Percentiles rank a stretch among this genome's conserved stretches.
These are phyloP conservation scores for Auricularia sp. DNA, from an alignment of 768 basidiomycete genomes.

Conservation along the genomic window DNA sequence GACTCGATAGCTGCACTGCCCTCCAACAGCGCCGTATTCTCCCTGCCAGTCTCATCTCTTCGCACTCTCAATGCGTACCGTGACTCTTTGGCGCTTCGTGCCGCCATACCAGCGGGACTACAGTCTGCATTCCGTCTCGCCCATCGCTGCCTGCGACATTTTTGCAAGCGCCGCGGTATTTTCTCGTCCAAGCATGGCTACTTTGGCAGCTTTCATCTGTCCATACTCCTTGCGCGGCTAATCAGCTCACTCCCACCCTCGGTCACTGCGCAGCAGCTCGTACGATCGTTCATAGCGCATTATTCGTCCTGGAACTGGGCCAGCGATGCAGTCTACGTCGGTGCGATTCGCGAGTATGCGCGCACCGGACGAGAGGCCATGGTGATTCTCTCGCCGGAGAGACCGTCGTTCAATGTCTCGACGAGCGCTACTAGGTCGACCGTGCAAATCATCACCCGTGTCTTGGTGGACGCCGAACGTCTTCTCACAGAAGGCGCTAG, in stretches of 20 bases:
- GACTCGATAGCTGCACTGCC: conserved; percentile 6
- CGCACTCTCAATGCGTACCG: conserved; percentile 16
- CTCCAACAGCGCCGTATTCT: conserved; percentile 10
- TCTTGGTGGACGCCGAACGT: conserved; percentile 3
- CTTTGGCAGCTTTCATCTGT: conserved; percentile 17
- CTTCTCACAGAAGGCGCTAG: background rate
- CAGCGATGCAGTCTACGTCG: conserved; percentile 9
- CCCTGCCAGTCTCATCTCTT: conserved; percentile 11
- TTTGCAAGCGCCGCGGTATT: conserved; percentile 11
- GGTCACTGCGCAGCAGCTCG: conserved; percentile 10
- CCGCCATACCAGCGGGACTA: conserved; percentile 4
- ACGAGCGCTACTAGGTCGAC: conserved; percentile 10
- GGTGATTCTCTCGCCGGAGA: conserved; percentile 14
- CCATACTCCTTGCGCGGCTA: conserved; percentile 13
- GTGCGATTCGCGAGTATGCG: conserved; percentile 1
- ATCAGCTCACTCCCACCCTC: background rate
- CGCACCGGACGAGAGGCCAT: conserved; percentile 12
- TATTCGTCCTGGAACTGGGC: conserved; percentile 15
- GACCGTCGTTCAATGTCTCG: conserved; percentile 12
- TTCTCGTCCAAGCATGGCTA: conserved; percentile 14
- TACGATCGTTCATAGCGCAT: conserved; percentile 11
- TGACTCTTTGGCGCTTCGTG: conserved; percentile 10
- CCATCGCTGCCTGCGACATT: conserved; percentile 13
- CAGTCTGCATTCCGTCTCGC: conserved; percentile 11
- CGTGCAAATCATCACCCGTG: conserved; percentile 2